Conservation (phyloP, 1,284 basidiomycete species). For the Pyrrhoderma lamaoense region DNA sequence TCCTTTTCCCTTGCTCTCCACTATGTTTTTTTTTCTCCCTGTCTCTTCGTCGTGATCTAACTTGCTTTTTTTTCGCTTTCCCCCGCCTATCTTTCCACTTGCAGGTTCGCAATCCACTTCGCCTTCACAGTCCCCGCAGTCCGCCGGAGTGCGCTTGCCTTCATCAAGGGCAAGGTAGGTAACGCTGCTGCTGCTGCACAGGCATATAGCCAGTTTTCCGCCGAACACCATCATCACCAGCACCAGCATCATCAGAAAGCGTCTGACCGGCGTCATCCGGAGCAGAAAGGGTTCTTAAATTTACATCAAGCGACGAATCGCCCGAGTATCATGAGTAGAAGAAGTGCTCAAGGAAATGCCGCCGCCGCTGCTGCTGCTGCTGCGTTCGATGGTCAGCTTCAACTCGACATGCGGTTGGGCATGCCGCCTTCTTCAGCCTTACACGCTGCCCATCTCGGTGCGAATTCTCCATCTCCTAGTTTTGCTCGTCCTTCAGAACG, state of each 20-base stretch:
- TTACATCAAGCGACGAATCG: slow-evolving; percentile 13
- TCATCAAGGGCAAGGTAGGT: slow-evolving; percentile 9
- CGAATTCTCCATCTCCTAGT: slow-evolving; percentile 18
- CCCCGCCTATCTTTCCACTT: background rate
- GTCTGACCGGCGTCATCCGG: slow-evolving; percentile 9
- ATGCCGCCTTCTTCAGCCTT: slow-evolving; percentile 14
- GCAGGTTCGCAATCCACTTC: slow-evolving; percentile 12
- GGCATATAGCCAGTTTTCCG: too few relatives aligned
- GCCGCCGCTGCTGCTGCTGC: too few relatives aligned
- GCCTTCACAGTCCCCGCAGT: slow-evolving; percentile 17
- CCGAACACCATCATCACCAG: background rate
- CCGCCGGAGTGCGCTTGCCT: slow-evolving; percentile 8
- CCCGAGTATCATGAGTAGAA: slow-evolving; percentile 13
- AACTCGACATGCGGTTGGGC: slow-evolving; percentile 15
- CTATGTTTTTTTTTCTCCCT: too few relatives aligned
- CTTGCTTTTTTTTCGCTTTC: too few relatives aligned
- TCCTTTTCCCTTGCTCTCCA: slow-evolving; percentile 16
- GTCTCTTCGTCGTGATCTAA: too few relatives aligned
- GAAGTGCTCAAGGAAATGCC: slow-evolving; percentile 5
- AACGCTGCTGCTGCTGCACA: too few relatives aligned
- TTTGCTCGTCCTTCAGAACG: slow-evolving; percentile 38
- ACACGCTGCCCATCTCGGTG: slow-evolving; percentile 16
- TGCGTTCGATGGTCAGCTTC: slow-evolving; percentile 2
- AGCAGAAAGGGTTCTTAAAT: slow-evolving; percentile 17
- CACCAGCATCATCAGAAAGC: slow-evolving; percentile 4